A percentile compares a stretch with the other conserved stretches of the same genome.
Evolutionary conservation across 176 grass and related monocot species (phyloP).

Genomic region (Puya raimondii): DNA sequence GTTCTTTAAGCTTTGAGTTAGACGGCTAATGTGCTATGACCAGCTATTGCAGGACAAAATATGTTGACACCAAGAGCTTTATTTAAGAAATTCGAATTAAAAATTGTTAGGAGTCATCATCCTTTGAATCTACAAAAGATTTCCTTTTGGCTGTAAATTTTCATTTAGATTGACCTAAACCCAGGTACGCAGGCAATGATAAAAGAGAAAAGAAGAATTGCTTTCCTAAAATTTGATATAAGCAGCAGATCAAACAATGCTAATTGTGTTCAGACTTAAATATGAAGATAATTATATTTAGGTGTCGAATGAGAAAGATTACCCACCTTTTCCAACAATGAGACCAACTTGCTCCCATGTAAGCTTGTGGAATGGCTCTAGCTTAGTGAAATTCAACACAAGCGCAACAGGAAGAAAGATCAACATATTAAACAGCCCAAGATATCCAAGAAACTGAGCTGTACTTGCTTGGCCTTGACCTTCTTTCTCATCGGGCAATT

Average conservation of each 20-base stretch:
- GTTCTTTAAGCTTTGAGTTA: no score
- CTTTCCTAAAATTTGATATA: no score
- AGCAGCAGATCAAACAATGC: not conserved
- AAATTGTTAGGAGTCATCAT: no score
- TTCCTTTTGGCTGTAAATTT: no score
- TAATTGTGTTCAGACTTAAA: not conserved
- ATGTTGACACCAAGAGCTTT: no score
- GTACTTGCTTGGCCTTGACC: conserved; percentile 91
- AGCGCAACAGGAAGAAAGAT: conserved; percentile 83
- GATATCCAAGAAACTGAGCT: conserved; percentile 91
- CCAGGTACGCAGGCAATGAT: no score
- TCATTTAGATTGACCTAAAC: no score
- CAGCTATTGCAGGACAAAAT: no score
- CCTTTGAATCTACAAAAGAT: no score
- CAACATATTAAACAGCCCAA: conserved; percentile 82
- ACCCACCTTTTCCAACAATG: conserved; percentile 88
- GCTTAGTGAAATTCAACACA: conserved; percentile 66
- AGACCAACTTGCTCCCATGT: conserved; percentile 93
- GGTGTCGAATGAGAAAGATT: not conserved
- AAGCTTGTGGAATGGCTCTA: conserved; percentile 80
- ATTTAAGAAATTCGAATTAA: no score
- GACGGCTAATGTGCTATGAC: no score
- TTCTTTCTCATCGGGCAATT: conserved; percentile 83
- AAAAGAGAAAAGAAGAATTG: no score
- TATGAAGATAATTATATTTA: not conserved